Conservation (phyloP, 2,329 filamentous ascomycete species). For the Rutstroemia sp. region DNA sequence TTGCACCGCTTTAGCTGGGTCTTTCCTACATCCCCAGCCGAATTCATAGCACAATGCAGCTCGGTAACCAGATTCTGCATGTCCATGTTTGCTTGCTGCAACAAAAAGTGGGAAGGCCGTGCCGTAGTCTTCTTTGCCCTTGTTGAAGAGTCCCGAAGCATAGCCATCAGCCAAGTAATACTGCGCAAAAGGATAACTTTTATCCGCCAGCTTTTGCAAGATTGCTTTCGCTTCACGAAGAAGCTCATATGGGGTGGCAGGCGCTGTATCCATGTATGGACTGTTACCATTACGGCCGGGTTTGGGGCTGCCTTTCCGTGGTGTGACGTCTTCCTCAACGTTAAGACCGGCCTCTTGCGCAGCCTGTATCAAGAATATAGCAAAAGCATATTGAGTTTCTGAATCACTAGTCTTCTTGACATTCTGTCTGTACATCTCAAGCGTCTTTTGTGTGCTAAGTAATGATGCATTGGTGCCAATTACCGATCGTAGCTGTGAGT, state of each 20-base stretch:
- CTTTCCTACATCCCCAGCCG: conserved; percentile 89
- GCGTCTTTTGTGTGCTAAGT: conserved; percentile 82
- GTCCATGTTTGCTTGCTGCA: conserved; percentile 90
- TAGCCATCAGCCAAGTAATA: conserved; percentile 96
- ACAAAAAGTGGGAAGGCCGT: conserved; percentile 89
- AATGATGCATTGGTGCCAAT: conserved; percentile 88
- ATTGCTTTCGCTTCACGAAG: conserved; percentile 85
- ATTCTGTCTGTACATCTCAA: conserved; percentile 96
- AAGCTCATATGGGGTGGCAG: conserved; percentile 57
- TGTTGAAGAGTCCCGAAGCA: conserved; percentile 89
- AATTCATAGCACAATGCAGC: conserved; percentile 95
- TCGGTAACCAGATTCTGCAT: conserved; percentile 92
- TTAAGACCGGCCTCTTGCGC: conserved; percentile 69
- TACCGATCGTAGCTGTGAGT: conserved; percentile 67
- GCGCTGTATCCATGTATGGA: conserved; percentile 38
- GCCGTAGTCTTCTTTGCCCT: conserved; percentile 86
- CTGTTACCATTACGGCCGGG: conserved; percentile 40
- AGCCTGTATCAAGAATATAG: conserved; percentile 84
- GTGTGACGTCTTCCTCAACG: conserved; percentile 33
- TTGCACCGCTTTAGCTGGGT: conserved; percentile 85
- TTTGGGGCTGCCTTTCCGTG: conserved; percentile 35
- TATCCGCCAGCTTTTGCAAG: conserved; percentile 76
- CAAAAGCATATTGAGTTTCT: conserved; percentile 91
- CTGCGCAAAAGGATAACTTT: conserved; percentile 91
- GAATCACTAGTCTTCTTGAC: conserved; percentile 94